Evolutionary conservation across 139 green algal species (phyloP).

Genomic region (Diplosphaera chodatii): DNA sequence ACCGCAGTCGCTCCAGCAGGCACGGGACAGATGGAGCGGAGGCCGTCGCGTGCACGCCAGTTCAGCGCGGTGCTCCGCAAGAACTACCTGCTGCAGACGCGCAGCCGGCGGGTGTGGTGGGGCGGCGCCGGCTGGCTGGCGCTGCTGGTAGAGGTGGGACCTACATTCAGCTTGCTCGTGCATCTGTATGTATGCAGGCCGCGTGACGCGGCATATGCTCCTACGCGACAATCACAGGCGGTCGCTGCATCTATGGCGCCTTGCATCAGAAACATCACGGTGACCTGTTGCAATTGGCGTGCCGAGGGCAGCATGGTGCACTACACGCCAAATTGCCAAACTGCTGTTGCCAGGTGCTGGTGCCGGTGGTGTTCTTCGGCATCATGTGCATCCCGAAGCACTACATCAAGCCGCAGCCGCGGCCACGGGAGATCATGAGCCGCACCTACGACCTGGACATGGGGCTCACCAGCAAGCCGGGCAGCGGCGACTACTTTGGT

Average conservation of each 20-base stretch:
- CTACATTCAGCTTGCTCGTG: too few relatives aligned
- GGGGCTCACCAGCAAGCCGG: not conserved
- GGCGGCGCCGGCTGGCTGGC: slow-evolving; percentile 33
- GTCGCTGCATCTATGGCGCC: too few relatives aligned
- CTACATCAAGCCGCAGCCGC: slow-evolving; percentile 54
- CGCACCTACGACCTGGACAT: slow-evolving; percentile 28
- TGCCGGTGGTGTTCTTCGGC: slow-evolving; percentile 33
- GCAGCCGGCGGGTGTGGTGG: slow-evolving; percentile 25
- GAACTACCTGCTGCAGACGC: slow-evolving; percentile 47
- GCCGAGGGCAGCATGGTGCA: too few relatives aligned
- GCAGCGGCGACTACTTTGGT: not conserved
- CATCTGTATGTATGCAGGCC: too few relatives aligned
- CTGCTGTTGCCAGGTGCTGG: slow-evolving; percentile 6
- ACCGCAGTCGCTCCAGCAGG: too few relatives aligned
- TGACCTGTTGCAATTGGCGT: too few relatives aligned
- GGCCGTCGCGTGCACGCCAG: slow-evolving; percentile 14
- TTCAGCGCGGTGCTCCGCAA: slow-evolving; percentile 49
- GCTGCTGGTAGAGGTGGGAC: slow-evolving; percentile 28
- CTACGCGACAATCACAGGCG: too few relatives aligned
- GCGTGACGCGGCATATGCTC: too few relatives aligned
- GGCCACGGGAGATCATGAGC: slow-evolving; percentile 10
- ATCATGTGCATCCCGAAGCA: slow-evolving; percentile 68
- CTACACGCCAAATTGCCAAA: too few relatives aligned
- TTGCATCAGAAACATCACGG: too few relatives aligned
- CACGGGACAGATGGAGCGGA: too few relatives aligned